Base-by-base conservation (phyloP, 2,329 filamentous ascomycete species). In the Ophiostoma sp. region DNA sequence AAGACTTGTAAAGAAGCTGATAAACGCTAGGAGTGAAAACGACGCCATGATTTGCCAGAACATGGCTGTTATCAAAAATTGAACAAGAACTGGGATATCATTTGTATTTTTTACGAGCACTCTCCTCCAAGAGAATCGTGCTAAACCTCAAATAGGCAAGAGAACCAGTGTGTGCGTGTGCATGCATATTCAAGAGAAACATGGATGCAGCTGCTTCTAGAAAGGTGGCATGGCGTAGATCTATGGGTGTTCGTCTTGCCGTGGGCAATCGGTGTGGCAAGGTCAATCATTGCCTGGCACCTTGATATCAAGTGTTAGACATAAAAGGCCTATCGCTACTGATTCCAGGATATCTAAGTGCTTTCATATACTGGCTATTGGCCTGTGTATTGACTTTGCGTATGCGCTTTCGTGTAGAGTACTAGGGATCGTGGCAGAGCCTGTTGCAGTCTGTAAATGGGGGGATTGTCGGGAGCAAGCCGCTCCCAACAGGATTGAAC, bases 91-190 rank as follows among this genome's bases (percentile, higher is more conserved):
- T 27, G 27, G 27, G 27, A 27, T 27, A 27, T 27, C 27, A 27
- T 27, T 44, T 44, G 3, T 44, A 12, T 12, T 44, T 12, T 44
- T 44, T 8, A 44, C 7, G 12, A 3, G 38, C 27, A 38, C 52
- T 38, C 52, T 18, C 55, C 55, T 36, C 55, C 55, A 40, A 60
- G 27, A 60, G 27, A 9, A 60, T 14, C 5, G 27, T 60, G 55
- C 55, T 60, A 38, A 60, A 60, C 55, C 55, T 60, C 38, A 6
- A 38, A 38, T 60, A 60, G 55, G 27, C 55, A 60, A 60, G 55
- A 60, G 27, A 12, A 40, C 52, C 55, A 60, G 55, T 38, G 55
- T 40, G 11, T 40, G 12, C 55, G 12, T 58, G 49, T 18, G 27
- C 3, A 52, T 52, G 49, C 49, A 52, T 52, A 11, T 11, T 52